Percentiles rank a stretch among this genome's conserved stretches.
phyloP scores from a whole-genome alignment of 768 basidiomycete genomes.

The Cyathus striatus region DNA sequence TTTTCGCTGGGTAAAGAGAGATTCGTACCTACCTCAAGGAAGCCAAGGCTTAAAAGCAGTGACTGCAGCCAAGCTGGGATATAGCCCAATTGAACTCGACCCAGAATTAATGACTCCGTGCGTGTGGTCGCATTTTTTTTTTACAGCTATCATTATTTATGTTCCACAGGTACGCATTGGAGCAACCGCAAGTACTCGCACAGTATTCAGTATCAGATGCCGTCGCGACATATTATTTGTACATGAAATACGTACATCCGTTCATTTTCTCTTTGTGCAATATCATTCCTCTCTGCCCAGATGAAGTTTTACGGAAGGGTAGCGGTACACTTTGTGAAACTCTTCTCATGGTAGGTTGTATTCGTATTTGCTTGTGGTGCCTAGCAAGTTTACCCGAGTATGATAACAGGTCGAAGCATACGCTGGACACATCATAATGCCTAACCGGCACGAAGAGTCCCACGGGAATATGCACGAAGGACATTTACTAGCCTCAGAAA shows the following conservation, averaged over 20 bases:
- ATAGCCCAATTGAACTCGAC: slow-evolving; percentile 94
- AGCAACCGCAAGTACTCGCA: slow-evolving; percentile 90
- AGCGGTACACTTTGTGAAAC: slow-evolving; percentile 97
- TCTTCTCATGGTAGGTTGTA: slow-evolving; percentile 78
- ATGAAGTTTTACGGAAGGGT: slow-evolving; percentile 94
- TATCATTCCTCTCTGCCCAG: slow-evolving; percentile 95
- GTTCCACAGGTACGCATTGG: slow-evolving; percentile 78
- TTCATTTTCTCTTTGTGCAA: slow-evolving; percentile 99
- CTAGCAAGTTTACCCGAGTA: not conserved
- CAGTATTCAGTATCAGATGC: slow-evolving; percentile 99
- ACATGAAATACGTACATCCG: slow-evolving; percentile 99
- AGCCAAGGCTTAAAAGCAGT: slow-evolving; percentile 98
- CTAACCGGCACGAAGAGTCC: slow-evolving; percentile 91
- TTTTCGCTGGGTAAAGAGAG: slow-evolving; percentile 99
- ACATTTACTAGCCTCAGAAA: slow-evolving; percentile 94
- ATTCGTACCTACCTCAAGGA: slow-evolving; percentile 97
- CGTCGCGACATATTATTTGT: slow-evolving; percentile 98
- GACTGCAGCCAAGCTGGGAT: slow-evolving; percentile 92
- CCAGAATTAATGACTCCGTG: slow-evolving; percentile 99
- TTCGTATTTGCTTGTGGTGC: not conserved
- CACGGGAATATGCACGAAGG: slow-evolving; percentile 93
- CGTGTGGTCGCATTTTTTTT: slow-evolving; percentile 22
- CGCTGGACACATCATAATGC: slow-evolving; percentile 91
- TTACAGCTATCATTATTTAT: not conserved
- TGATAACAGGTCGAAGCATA: slow-evolving; percentile 85